These are phyloP conservation scores for Venturia asperata DNA, from an alignment of 2,329 filamentous ascomycete species.

Conservation along the genomic window DNA sequence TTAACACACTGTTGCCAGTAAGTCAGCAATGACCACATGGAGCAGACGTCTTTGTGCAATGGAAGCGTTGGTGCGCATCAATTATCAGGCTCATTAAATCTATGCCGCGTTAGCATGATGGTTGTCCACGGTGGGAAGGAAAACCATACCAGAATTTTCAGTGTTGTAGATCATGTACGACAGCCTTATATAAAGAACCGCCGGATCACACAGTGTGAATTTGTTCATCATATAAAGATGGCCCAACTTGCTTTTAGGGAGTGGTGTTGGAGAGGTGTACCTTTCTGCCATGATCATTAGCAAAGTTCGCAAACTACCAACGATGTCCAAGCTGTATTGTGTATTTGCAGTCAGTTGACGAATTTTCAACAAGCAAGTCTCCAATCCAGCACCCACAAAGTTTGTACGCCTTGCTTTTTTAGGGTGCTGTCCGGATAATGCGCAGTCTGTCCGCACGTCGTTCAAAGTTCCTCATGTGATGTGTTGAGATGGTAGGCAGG, in stretches of 20 bases:
- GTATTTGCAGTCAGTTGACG: conserved; percentile 51
- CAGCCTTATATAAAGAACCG: conserved; percentile 40
- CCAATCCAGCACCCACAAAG: conserved; percentile 48
- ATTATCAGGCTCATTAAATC: conserved; percentile 30
- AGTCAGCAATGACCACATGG: not conserved
- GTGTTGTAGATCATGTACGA: conserved; percentile 51
- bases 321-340: conserved; percentile 19
- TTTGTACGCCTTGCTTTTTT: conserved; percentile 56
- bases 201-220: conserved; percentile 65
- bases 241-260: conserved; percentile 25
- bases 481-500: conserved; percentile 20
- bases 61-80: conserved; percentile 26
- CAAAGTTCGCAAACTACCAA: conserved; percentile 17
- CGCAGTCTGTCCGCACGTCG: conserved; percentile 62
- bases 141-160: conserved; percentile 56
- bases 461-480: conserved; percentile 56
- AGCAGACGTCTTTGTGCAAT: not conserved
- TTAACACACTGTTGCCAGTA: not conserved
- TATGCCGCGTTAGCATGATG: conserved; percentile 24
- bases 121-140: not conserved
- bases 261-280: not conserved
- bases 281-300: conserved; percentile 23
- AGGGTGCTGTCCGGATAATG: conserved; percentile 45
- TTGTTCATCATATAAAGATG: conserved; percentile 53
- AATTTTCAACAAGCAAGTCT: conserved; percentile 61